These are phyloP conservation scores for Penicillium sumatraense DNA, from an alignment of 2,329 filamentous ascomycete genomes.

Conservation along the genomic window DNA sequence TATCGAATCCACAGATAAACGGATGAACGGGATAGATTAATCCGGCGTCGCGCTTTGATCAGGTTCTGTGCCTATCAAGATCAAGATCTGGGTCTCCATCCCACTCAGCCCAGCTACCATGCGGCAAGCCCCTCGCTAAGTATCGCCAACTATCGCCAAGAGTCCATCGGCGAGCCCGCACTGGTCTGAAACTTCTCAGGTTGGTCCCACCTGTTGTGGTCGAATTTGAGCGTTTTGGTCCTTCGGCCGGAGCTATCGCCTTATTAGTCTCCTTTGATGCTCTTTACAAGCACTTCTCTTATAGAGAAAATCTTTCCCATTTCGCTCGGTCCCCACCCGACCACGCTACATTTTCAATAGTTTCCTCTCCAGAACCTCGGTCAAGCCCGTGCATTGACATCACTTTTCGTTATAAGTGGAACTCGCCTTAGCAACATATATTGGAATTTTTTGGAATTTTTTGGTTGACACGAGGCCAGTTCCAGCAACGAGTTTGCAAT, in stretches of 20 bases:
- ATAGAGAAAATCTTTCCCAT: constrained; percentile 4
- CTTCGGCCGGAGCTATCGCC: background rate
- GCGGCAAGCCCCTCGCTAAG: constrained; percentile 1
- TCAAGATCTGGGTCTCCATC: background rate
- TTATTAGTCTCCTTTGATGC: background rate
- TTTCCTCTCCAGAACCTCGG: background rate
- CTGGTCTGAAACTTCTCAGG: background rate
- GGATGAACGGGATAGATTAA: background rate
- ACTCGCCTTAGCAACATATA: background rate
- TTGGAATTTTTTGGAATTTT: background rate
- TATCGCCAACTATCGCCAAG: background rate
- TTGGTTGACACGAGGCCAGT: no score
- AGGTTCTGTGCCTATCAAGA: background rate
- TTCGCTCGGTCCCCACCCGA: background rate
- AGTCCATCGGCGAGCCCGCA: background rate
- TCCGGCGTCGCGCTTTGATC: background rate
- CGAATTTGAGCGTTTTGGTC: background rate
- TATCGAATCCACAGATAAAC: no score
- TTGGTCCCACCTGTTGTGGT: background rate
- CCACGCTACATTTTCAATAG: background rate
- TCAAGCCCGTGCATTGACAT: background rate
- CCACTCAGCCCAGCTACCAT: background rate
- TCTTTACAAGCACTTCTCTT: background rate
- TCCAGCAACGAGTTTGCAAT: no score
- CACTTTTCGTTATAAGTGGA: background rate